Percentiles rank a stretch among this genome's conserved stretches.
Conservation (phyloP, 257 asterid species). For the Ilex aquifolium region DNA sequence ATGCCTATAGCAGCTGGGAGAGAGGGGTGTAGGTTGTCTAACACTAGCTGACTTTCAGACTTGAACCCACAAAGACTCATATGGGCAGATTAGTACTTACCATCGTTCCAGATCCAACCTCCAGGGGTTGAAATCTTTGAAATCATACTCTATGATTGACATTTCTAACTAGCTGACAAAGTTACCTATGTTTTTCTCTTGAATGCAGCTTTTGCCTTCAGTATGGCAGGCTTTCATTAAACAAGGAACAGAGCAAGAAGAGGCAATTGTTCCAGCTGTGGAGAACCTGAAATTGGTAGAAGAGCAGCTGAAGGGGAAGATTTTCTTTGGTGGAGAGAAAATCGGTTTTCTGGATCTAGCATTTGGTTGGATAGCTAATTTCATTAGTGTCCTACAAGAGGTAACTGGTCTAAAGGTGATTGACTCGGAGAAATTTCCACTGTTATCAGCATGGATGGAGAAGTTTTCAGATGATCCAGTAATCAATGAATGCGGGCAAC, state of each 20-base stretch:
- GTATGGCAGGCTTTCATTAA: constrained; percentile 25
- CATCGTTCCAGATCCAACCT: too few relatives aligned
- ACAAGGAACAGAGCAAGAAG: constrained; percentile 36
- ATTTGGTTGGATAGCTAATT: constrained; percentile 46
- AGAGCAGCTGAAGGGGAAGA: constrained; percentile 47
- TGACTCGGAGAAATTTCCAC: constrained; percentile 36
- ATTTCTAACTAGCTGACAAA: neutral
- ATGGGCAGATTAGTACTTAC: too few relatives aligned
- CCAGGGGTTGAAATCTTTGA: too few relatives aligned
- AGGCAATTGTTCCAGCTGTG: constrained; percentile 25
- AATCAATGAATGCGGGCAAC: constrained; percentile 53
- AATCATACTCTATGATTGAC: neutral
- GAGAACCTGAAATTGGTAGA: constrained; percentile 37
- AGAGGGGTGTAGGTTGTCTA: too few relatives aligned
- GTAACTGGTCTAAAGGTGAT: constrained; percentile 31
- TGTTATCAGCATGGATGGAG: constrained; percentile 44
- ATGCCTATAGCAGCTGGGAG: too few relatives aligned
- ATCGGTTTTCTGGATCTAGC: constrained; percentile 64
- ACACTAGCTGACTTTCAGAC: too few relatives aligned
- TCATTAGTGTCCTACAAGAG: constrained; percentile 41
- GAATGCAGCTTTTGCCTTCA: constrained; percentile 42
- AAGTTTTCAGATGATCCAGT: constrained; percentile 36
- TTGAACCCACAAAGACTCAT: too few relatives aligned
- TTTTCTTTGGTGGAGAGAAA: constrained; percentile 46
- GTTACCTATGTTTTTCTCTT: neutral